Evolutionary conservation across 805 yeast genomes (phyloP).

Genomic region (Candida sanyiensis): DNA sequence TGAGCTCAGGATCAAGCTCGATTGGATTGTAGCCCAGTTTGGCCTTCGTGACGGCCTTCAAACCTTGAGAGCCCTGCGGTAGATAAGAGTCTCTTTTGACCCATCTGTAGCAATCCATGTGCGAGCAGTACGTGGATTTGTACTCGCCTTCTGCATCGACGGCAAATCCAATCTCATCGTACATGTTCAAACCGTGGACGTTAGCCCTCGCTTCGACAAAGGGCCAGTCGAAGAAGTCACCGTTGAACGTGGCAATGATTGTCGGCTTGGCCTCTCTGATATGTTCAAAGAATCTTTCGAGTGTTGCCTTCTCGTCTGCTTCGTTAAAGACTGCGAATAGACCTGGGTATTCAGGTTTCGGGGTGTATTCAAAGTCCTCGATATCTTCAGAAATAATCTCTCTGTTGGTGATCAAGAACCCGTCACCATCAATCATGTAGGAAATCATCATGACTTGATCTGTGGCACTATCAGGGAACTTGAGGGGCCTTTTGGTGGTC

Average conservation of each 20-base stretch:
- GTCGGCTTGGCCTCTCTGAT: slow-evolving; percentile 85
- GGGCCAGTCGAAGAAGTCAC: slow-evolving; percentile 99
- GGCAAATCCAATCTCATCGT: slow-evolving; percentile 89
- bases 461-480: slow-evolving; percentile 85
- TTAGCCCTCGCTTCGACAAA: slow-evolving; percentile 86
- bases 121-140: slow-evolving; percentile 86
- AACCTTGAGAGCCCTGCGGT: slow-evolving; percentile 98
- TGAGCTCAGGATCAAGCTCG: slow-evolving; percentile 93
- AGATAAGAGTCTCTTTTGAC: slow-evolving; percentile 95
- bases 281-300: slow-evolving; percentile 82
- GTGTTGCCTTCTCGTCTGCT: slow-evolving; percentile 68
- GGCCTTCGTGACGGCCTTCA: slow-evolving; percentile 94
- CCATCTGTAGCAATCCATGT: slow-evolving; percentile 98
- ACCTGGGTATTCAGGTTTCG: slow-evolving; percentile 94
- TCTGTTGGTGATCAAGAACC: slow-evolving; percentile 87
- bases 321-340: slow-evolving; percentile 86
- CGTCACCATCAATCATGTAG: slow-evolving; percentile 98
- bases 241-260: slow-evolving; percentile 96
- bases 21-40: slow-evolving; percentile 95
- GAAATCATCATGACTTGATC: slow-evolving; percentile 99
- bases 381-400: slow-evolving; percentile 93
- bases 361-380: slow-evolving; percentile 95
- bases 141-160: slow-evolving; percentile 87
- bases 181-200: slow-evolving; percentile 81
- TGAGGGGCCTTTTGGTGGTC: slow-evolving; percentile 92